Percentiles rank a stretch among this genome's conserved stretches.
Conservation (phyloP, 192 early-diverging fungal genomes). For the Pilaira anomala region DNA sequence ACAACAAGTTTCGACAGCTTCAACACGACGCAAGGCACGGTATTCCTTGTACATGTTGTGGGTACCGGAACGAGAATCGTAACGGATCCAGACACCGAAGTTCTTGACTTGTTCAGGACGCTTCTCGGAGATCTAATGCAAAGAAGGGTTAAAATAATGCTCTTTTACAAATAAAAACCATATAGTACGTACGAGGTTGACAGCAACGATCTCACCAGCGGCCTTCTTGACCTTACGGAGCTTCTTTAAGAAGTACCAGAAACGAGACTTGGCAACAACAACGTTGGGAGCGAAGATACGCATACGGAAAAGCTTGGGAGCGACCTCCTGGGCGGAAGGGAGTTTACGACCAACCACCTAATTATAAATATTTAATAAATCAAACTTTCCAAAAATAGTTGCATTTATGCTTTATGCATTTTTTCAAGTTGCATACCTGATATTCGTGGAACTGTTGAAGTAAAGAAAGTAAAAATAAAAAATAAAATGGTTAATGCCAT, state of each 20-base stretch:
- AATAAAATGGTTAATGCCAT: not conserved
- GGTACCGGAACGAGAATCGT: conserved; percentile 99
- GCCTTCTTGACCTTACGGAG: conserved; percentile 99
- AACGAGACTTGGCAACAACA: conserved; percentile 97
- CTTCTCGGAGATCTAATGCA: conserved; percentile 84
- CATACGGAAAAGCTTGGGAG: conserved; percentile 97
- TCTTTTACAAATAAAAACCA: not conserved
- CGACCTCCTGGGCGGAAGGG: conserved; percentile 86
- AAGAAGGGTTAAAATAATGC: no score
- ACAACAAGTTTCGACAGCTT: conserved; percentile 67
- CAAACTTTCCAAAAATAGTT: no score
- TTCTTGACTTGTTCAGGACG: conserved; percentile 91
- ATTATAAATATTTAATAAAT: no score
- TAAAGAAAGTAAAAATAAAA: not conserved
- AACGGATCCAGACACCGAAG: conserved; percentile 99
- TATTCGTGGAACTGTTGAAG: conserved; percentile 17
- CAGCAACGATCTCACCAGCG: conserved; percentile 95
- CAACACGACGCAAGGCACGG: conserved; percentile 88
- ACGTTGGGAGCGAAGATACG: conserved; percentile 98
- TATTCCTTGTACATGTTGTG: conserved; percentile 99
- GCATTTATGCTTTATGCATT: no score
- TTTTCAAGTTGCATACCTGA: conserved; percentile 32
- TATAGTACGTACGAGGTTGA: conserved; percentile 71
- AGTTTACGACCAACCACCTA: conserved; percentile 90
- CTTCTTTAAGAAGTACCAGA: conserved; percentile 99